Percentiles rank a stretch among this genome's conserved stretches.
These are phyloP conservation scores for Sclerotinia nivalis DNA, from an alignment of 2,329 filamentous ascomycete genomes.

Conservation along the genomic window DNA sequence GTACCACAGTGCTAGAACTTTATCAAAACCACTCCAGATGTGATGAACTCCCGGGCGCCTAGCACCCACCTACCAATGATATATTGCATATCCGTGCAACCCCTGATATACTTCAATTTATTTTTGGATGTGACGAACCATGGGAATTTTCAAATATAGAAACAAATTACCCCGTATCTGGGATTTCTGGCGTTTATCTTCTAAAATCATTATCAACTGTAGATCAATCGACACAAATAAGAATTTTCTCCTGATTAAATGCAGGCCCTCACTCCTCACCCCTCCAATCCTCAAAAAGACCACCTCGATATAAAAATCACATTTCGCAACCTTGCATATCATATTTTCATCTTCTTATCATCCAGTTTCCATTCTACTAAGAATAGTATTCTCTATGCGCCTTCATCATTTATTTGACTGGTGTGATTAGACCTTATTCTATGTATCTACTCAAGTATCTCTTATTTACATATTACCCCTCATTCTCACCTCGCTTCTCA, in stretches of 20 bases:
- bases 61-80: not conserved
- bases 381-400: no score
- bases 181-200: not conserved
- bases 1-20: not conserved
- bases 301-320: not conserved
- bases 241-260: not conserved
- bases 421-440: no score
- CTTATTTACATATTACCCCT: no score
- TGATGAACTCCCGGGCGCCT: not conserved
- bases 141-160: conserved; percentile 5
- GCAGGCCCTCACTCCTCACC: not conserved
- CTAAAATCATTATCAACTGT: not conserved
- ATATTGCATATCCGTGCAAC: not conserved
- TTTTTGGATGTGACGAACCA: conserved; percentile 14
- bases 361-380: no score
- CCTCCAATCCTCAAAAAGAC: not conserved
- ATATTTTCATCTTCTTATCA: no score
- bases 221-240: not conserved
- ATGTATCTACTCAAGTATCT: no score
- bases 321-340: no score
- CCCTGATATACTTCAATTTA: not conserved
- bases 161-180: conserved; percentile 4
- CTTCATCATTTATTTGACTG: no score
- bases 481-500: no score
- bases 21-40: not conserved